Evolutionary conservation across 1,139 yeast species (phyloP).

Genomic region (Protomyces arabidopsidicola): DNA sequence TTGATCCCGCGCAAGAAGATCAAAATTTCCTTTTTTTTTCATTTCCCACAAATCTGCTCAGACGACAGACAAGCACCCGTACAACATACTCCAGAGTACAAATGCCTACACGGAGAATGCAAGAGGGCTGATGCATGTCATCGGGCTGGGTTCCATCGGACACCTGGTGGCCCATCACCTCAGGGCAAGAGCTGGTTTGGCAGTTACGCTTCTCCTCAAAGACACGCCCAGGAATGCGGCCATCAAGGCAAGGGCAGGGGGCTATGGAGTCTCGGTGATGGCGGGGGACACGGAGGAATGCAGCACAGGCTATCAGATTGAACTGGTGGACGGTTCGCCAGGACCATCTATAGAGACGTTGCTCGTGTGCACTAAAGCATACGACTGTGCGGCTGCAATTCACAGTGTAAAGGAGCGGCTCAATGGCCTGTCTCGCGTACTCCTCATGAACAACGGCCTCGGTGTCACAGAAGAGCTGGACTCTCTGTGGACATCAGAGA

Average conservation of each 20-base stretch:
- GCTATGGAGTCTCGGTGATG: background rate
- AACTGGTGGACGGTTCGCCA: background rate
- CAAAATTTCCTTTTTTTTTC: too few species aligned
- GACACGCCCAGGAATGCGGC: background rate
- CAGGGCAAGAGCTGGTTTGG: background rate
- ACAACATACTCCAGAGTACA: too few species aligned
- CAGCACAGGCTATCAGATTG: background rate
- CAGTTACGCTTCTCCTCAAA: background rate
- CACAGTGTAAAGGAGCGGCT: constrained; percentile 46
- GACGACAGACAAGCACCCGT: too few species aligned
- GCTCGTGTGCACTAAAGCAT: constrained; percentile 47
- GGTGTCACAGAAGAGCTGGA: constrained; percentile 59
- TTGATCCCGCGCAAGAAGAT: too few species aligned
- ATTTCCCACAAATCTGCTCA: too few species aligned
- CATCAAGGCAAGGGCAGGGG: background rate
- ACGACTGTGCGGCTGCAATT: constrained; percentile 49
- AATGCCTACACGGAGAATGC: background rate
- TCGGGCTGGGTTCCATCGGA: background rate
- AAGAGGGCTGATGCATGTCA: background rate
- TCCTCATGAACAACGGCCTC: constrained; percentile 75
- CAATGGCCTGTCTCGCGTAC: constrained; percentile 48
- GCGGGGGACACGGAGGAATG: background rate
- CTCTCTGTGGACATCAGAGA: constrained; percentile 52
- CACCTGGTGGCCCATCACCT: background rate
- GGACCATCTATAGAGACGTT: background rate